These are phyloP conservation scores for Tricholoma hemisulphureum DNA, from an alignment of 768 basidiomycete genomes.

Conservation along the genomic window DNA sequence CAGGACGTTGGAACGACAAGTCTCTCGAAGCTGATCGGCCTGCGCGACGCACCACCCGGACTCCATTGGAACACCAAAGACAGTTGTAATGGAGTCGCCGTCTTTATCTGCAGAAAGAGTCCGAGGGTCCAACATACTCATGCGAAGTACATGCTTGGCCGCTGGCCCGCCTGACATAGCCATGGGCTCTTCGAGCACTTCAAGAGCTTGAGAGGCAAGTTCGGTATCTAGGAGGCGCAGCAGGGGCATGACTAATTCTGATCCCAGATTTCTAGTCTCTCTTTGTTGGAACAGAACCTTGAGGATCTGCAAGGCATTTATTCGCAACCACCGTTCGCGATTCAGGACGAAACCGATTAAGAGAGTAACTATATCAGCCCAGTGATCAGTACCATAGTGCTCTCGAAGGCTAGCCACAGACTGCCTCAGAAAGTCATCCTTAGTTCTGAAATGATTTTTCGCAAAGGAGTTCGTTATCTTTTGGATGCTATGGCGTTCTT, in stretches of 20 bases:
- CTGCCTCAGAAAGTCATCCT: constrained; percentile 91
- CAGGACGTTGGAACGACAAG: constrained; percentile 74
- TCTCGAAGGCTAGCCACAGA: constrained; percentile 84
- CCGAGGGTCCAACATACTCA: constrained; percentile 76
- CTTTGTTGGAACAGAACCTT: constrained; percentile 87
- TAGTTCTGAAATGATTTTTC: constrained; percentile 83
- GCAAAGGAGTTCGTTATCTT: constrained; percentile 90
- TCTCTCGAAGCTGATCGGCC: constrained; percentile 54
- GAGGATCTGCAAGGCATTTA: constrained; percentile 82
- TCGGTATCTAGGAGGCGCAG: constrained; percentile 87
- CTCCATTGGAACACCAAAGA: constrained; percentile 79
- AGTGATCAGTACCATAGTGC: constrained; percentile 71
- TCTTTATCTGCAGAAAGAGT: constrained; percentile 37
- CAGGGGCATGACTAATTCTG: constrained; percentile 88
- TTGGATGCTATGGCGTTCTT: constrained; percentile 74
- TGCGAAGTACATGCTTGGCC: constrained; percentile 84
- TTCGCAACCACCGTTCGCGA: constrained; percentile 73
- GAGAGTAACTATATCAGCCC: constrained; percentile 80
- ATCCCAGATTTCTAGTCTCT: constrained; percentile 74
- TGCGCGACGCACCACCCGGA: constrained; percentile 88
- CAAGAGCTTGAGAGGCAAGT: constrained; percentile 79
- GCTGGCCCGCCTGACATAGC: constrained; percentile 72
- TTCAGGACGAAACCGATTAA: constrained; percentile 89
- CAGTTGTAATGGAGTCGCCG: constrained; percentile 57
- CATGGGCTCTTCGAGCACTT: constrained; percentile 91